phyloP scores from a whole-genome alignment of 2,329 filamentous ascomycete species.

The Ascochyta viciae-villosae region DNA sequence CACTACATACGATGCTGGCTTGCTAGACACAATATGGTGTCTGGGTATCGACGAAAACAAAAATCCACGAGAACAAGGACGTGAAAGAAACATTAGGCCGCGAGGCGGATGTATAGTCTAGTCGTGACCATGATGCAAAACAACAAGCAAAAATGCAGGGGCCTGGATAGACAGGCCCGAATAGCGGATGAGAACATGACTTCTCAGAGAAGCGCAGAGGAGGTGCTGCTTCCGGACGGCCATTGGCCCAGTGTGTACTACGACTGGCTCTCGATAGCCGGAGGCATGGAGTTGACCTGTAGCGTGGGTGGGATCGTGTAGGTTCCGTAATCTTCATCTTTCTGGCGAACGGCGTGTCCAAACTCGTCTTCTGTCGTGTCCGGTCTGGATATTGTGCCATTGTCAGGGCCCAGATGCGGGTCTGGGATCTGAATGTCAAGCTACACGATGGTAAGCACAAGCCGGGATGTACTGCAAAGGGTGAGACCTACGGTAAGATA shows the following conservation, averaged over 20 bases:
- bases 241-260: conserved; percentile 9
- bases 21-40: conserved; percentile 11
- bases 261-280: conserved; percentile 28
- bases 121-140: conserved; percentile 9
- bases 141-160: neutral
- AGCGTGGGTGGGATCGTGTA: conserved; percentile 40
- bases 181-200: no score
- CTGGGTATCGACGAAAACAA: conserved; percentile 20
- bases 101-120: conserved; percentile 16
- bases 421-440: conserved; percentile 84
- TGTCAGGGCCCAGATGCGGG: conserved; percentile 66
- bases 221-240: neutral
- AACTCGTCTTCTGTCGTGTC: conserved; percentile 37
- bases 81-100: conserved; percentile 16
- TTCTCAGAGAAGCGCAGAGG: neutral
- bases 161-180: neutral
- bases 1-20: conserved; percentile 7
- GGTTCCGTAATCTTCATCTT: conserved; percentile 26
- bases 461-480: neutral
- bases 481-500: conserved; percentile 76
- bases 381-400: conserved; percentile 29
- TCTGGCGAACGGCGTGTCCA: conserved; percentile 13
- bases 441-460: conserved; percentile 50
- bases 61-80: neutral
- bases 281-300: conserved; percentile 39